These are phyloP conservation scores for Circinella minor DNA, from an alignment of 371 early-diverging fungal genomes.

Conservation along the genomic window DNA sequence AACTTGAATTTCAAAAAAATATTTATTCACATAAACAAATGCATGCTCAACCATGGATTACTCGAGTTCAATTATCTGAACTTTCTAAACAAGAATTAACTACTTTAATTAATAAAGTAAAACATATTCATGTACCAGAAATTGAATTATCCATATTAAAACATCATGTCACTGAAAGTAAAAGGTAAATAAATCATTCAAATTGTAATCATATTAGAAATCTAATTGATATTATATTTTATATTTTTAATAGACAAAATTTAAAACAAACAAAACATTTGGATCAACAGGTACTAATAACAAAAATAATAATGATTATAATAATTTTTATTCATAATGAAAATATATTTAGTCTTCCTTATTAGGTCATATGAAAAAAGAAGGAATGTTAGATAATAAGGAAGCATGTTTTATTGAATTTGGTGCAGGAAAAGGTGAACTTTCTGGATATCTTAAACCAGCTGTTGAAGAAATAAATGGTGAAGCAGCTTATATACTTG, in stretches of 20 bases:
- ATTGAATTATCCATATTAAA: conserved; percentile 46
- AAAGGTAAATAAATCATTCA: neutral
- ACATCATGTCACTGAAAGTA: conserved; percentile 14
- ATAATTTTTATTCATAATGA: neutral
- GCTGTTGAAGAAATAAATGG: conserved; percentile 63
- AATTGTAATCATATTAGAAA: neutral
- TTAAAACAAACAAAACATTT: conserved; percentile 66
- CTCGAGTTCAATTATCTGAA: conserved; percentile 48
- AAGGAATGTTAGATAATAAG: conserved; percentile 62
- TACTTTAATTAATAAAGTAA: conserved; percentile 54
- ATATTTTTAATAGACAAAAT: conserved; percentile 31
- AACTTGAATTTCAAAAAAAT: conserved; percentile 50
- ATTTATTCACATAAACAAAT: conserved; percentile 48
- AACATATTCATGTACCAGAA: conserved; percentile 34
- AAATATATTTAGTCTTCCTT: conserved; percentile 86
- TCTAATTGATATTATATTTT: neutral
- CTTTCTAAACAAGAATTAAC: conserved; percentile 47
- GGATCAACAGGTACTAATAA: conserved; percentile 59
- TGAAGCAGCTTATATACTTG: conserved; percentile 64
- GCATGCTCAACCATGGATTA: conserved; percentile 52
- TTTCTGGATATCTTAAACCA: conserved; percentile 60
- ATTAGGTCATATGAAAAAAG: conserved; percentile 74
- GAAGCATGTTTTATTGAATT: conserved; percentile 77
- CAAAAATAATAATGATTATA: neutral
- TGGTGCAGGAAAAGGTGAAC: conserved; percentile 82